A percentile compares a stretch with the other conserved stretches of the same genome.
Evolutionary conservation across 768 basidiomycete genomes (phyloP).

Genomic region (Naematelia aurantialba): DNA sequence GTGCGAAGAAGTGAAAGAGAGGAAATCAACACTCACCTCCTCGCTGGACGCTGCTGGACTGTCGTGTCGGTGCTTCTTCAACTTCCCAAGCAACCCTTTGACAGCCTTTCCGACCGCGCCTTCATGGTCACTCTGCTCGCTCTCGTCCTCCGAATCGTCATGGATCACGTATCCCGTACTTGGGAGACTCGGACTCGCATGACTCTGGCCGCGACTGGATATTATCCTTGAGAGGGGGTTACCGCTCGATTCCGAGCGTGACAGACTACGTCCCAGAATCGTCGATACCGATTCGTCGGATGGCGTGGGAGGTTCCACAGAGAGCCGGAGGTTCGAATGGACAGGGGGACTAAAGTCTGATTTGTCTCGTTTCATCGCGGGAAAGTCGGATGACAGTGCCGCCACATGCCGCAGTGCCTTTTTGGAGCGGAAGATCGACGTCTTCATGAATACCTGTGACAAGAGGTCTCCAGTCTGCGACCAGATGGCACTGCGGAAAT

Average conservation of each 20-base stretch:
- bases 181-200: neutral
- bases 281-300: neutral
- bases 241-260: neutral
- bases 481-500: constrained; percentile 12
- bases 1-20: neutral
- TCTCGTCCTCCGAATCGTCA: neutral
- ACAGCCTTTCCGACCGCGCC: neutral
- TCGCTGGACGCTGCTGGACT: neutral
- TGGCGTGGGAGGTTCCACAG: neutral
- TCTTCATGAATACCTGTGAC: constrained; percentile 30
- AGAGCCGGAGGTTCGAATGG: neutral
- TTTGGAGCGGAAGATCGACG: constrained; percentile 26
- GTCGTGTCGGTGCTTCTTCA: neutral
- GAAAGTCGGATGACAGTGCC: neutral
- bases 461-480: constrained; percentile 25
- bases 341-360: neutral
- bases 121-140: neutral
- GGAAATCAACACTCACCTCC: neutral
- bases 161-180: neutral
- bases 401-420: constrained; percentile 17
- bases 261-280: neutral
- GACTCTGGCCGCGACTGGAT: neutral
- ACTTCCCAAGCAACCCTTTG: neutral
- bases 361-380: neutral
- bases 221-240: neutral